Percentiles rank a stretch among this genome's conserved stretches.
phyloP scores from a whole-genome alignment of 208 protist species.

The Trypanosomatidae sp. region DNA sequence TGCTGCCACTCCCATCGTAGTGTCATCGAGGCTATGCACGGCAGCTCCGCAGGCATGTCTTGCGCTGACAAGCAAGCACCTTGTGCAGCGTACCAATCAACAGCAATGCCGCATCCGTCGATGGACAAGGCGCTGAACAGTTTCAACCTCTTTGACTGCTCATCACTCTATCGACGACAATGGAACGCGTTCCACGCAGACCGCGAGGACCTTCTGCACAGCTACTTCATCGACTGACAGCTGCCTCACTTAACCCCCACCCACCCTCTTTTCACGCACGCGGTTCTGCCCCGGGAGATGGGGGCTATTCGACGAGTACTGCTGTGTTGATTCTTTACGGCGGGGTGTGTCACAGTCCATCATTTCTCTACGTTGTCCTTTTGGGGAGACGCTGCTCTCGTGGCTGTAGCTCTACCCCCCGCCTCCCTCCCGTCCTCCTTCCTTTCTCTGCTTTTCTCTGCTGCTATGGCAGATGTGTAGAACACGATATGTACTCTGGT shows the following conservation, averaged over 20 bases:
- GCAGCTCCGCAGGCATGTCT: background rate
- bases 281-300: no score
- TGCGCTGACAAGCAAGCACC: background rate
- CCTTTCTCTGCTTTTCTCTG: background rate
- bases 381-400: background rate
- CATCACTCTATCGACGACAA: conserved; percentile 4
- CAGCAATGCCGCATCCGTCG: background rate
- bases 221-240: background rate
- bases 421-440: background rate
- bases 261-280: background rate
- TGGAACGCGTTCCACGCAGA: conserved; percentile 23
- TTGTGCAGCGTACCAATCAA: background rate
- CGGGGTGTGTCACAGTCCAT: background rate
- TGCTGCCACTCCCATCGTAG: conserved; percentile 8
- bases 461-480: background rate
- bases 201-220: background rate
- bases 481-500: background rate
- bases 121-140: background rate
- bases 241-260: background rate
- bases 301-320: background rate
- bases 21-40: background rate
- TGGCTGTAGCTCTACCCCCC: background rate
- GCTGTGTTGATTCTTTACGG: background rate
- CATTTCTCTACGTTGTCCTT: background rate
- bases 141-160: conserved; percentile 24